Percentiles rank a stretch among this genome's conserved stretches.
phyloP scores from a whole-genome alignment of 257 asterid species.

The Parsonsia alboflavescens region DNA sequence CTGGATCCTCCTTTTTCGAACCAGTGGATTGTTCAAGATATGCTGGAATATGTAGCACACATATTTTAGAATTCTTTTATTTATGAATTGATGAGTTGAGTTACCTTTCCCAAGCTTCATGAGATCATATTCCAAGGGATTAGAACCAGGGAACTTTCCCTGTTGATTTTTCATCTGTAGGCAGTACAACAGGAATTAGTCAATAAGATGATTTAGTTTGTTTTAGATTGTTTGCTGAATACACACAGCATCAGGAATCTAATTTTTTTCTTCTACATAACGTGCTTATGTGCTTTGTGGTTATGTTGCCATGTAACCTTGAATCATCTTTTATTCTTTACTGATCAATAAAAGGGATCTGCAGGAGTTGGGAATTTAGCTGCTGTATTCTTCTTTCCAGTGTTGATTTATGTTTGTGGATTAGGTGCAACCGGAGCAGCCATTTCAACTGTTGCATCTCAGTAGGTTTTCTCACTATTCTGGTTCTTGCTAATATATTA shows the following conservation, averaged over 20 bases:
- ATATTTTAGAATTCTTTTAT: not conserved
- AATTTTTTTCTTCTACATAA: not conserved
- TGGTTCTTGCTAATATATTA: not conserved
- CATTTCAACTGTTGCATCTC: constrained; percentile 43
- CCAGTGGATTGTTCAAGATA: not conserved
- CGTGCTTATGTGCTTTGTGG: too few relatives aligned
- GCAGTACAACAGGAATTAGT: not conserved
- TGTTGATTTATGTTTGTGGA: constrained; percentile 28
- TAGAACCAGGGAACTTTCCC: not conserved
- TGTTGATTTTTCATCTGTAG: constrained; percentile 1
- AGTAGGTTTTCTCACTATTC: constrained; percentile 25
- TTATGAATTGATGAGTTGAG: not conserved
- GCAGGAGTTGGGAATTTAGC: constrained; percentile 41
- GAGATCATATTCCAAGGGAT: not conserved
- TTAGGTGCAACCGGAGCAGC: constrained; percentile 45
- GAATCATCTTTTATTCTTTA: not conserved
- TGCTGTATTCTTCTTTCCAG: constrained; percentile 36
- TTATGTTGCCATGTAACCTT: not conserved
- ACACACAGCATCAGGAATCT: not conserved
- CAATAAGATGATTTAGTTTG: not conserved
- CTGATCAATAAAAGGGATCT: not conserved
- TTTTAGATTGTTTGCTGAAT: not conserved
- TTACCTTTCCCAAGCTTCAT: not conserved
- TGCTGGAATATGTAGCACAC: too few relatives aligned
- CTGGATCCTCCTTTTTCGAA: not conserved